Percentiles rank a stretch among this genome's conserved stretches.
Evolutionary conservation across 2,329 filamentous ascomycete genomes (phyloP).

Genomic region (Verticillium klebahnii): DNA sequence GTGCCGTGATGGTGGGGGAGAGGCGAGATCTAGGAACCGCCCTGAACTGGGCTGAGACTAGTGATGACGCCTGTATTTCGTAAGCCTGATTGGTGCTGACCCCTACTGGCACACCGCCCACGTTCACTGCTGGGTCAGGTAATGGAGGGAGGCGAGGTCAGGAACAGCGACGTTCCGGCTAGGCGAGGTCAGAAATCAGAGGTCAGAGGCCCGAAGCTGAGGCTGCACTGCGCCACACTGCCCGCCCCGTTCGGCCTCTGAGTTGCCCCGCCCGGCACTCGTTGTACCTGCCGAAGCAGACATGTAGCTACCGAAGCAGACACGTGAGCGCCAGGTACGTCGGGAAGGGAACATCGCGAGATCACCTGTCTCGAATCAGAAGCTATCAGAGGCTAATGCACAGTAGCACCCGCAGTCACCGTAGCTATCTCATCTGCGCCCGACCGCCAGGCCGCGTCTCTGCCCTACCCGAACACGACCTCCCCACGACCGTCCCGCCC

Average conservation of each 20-base stretch:
- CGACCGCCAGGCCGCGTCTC: no score
- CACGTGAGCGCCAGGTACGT: no score
- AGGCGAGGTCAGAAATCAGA: neutral
- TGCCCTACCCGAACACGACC: no score
- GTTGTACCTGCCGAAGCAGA: no score
- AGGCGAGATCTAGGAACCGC: neutral
- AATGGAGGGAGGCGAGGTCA: neutral
- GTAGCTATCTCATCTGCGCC: no score
- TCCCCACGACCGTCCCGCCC: neutral
- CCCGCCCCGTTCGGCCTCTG: constrained; percentile 1
- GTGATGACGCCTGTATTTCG: neutral
- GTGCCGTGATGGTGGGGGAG: neutral
- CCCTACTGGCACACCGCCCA: neutral
- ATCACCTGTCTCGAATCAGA: neutral
- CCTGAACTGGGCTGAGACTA: neutral
- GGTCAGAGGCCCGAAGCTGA: neutral
- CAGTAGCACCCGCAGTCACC: no score
- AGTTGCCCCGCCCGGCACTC: constrained; percentile 5
- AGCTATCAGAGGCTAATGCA: no score
- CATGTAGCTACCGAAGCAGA: no score
- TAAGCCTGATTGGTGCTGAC: neutral
- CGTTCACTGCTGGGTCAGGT: no score
- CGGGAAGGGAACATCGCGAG: no score
- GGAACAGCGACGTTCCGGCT: neutral
- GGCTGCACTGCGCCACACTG: neutral